Base-by-base conservation (phyloP, 225 moss, liverwort and hornwort species). In the Climacium dendroides region DNA sequence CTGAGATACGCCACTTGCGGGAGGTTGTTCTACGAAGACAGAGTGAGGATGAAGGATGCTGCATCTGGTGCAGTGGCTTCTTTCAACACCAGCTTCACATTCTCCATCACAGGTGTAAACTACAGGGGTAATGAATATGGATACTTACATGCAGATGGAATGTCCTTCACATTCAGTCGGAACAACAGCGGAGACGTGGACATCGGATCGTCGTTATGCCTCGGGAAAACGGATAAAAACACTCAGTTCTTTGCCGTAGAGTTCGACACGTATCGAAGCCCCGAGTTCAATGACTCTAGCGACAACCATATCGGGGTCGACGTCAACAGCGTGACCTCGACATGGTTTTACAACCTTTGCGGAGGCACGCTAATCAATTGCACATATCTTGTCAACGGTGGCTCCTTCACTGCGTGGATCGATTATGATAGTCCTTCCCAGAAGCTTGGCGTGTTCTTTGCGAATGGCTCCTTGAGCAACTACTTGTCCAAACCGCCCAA, bases 81-180 rank as follows among this genome's bases (percentile, higher is more conserved):
- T 1, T 90, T 92, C 19, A 55, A 34, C 11, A 89, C 91, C 55
- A 39, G 77, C 84, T 89, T 89, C 89, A 80, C 87, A 19, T 91
- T 91, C 62, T 24, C 60, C 28, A 71, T 89, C 39, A 26, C 19
- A 47, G 85, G n/a, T n/a, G n/a, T n/a, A n/a, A n/a, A n/a, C n/a
- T n/a, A n/a, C n/a, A n/a, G n/a, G n/a, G n/a, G n/a, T n/a, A n/a
- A n/a, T n/a, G n/a, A n/a, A n/a, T n/a, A n/a, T n/a, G n/a, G n/a
- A n/a, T n/a, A n/a, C n/a, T n/a, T n/a, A n/a, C n/a, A n/a, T n/a
- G 85, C 10, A 39, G 93, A 93, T 73, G 94, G 95, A 13, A 52
- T 95, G 66, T 84, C 92, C 13, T 94, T 95, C 64, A 87, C 91
- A 28, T 85, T 95, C 39, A 20, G 77, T 7, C 17, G 13, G 19